Percentiles rank a stretch among this genome's conserved stretches.
Conservation (phyloP, 768 basidiomycete species). For the Arthromyces matolae region DNA sequence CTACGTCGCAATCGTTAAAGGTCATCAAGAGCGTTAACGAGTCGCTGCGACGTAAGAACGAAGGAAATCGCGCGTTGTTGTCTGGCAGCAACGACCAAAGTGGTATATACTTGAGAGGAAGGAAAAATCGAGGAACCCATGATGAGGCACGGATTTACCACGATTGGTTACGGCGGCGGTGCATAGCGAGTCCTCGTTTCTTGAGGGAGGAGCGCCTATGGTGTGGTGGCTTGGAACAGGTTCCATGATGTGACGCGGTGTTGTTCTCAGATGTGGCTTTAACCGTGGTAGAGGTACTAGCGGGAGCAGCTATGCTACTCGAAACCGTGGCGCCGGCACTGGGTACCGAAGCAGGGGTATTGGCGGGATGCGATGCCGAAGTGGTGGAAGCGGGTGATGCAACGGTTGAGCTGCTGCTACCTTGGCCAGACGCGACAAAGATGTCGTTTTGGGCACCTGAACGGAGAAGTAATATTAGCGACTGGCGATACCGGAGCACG, state of each 20-base stretch:
- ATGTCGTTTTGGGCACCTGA: slow-evolving; percentile 44
- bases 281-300: no score
- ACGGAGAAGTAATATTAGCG: no score
- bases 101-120: neutral
- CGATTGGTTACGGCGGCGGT: neutral
- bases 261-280: no score
- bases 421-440: slow-evolving; percentile 24
- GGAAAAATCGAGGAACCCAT: slow-evolving; percentile 1
- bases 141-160: neutral
- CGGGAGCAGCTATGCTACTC: no score
- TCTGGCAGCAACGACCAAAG: slow-evolving; percentile 1
- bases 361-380: neutral
- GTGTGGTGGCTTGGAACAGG: neutral
- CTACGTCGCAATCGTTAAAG: slow-evolving; percentile 1
- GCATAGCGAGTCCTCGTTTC: neutral
- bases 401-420: neutral
- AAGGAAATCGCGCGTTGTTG: neutral
- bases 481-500: no score
- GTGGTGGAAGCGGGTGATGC: no score
- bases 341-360: neutral
- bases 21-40: slow-evolving; percentile 12
- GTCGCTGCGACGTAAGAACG: neutral
- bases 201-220: no score
- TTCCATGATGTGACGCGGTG: no score
- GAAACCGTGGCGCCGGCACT: no score